Evolutionary conservation across 1,284 basidiomycete species (phyloP), one percentile per base, ranked within the genome.

Genomic region (Phellopilus nigrolimitatus): DNA sequence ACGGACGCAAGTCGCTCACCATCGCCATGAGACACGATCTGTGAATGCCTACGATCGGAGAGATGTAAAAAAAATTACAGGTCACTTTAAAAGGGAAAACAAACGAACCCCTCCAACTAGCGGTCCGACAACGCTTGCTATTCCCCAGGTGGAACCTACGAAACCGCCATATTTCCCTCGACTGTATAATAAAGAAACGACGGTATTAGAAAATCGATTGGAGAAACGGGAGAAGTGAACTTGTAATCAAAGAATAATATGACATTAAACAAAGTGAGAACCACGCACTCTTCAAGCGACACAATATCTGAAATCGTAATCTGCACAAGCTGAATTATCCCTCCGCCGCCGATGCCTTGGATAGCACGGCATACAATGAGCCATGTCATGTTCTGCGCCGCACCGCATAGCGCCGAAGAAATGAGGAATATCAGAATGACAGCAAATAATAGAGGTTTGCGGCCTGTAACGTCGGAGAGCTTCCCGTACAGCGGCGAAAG

Each of bases 231-330:
- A n/a, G n/a, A n/a, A n/a, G n/a, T n/a, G n/a, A n/a, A n/a, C n/a
- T n/a, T n/a, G n/a, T n/a, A n/a, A n/a, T n/a, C n/a, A n/a, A n/a
- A n/a, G n/a, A n/a, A n/a, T n/a, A n/a, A n/a, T n/a, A n/a, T n/a
- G n/a, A n/a, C n/a, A n/a, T n/a, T n/a, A n/a, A n/a, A n/a, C n/a
- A n/a, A n/a, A n/a, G n/a, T n/a, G n/a, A n/a, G n/a, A n/a, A n/a
- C n/a, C n/a, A n/a, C n/a, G n/a, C n/a, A 87, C 85, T 86, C 81
- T 69, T 82, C 72, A 25, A 91, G 66, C 1, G 85, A 77, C 1
- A 90, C 84, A 25, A 93, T 89, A 62, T 93, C 91, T 31, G 83
- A 80, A 10, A 92, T 80, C 0, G 80, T 83, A 60, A 94, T 91
- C 47, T 88, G 68, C 3, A 74, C 71, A 30, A 82, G 67, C 49